These are phyloP conservation scores for Leucoagaricus sp. DNA, from an alignment of 1,284 basidiomycete species.

Conservation along the genomic window DNA sequence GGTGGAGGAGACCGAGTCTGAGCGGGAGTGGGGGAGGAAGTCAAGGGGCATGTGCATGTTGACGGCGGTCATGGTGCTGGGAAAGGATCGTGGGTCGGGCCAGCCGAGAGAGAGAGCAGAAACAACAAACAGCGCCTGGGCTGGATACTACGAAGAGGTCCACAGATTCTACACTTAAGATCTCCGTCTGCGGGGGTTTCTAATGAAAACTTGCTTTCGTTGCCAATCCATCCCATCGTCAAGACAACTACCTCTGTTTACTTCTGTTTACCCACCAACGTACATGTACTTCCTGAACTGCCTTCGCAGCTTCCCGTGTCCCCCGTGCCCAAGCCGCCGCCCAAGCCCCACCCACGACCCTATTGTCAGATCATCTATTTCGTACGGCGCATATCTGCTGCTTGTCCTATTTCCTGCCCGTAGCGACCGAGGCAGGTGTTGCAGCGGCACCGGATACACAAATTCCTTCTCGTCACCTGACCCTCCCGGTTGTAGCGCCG, in stretches of 20 bases:
- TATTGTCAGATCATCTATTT: conserved; percentile 76
- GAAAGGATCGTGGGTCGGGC: conserved; percentile 33
- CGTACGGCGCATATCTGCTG: conserved; percentile 71
- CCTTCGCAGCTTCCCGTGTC: conserved; percentile 64
- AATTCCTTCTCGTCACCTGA: conserved; percentile 33
- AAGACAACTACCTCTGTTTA: conserved; percentile 55
- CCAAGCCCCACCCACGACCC: conserved; percentile 76
- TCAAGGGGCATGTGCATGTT: conserved; percentile 74
- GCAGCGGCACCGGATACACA: conserved; percentile 61
- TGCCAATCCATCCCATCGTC: conserved; percentile 42
- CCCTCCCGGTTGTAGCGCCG: conserved; percentile 35
- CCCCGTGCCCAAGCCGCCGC: conserved; percentile 54
- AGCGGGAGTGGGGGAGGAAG: conserved; percentile 77
- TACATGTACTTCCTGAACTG: conserved; percentile 74
- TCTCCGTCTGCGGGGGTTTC: conserved; percentile 24
- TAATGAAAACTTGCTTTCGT: conserved; percentile 24
- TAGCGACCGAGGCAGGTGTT: conserved; percentile 62
- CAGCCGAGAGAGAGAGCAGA: conserved; percentile 27
- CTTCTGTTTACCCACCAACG: conserved; percentile 48
- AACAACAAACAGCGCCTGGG: conserved; percentile 14
- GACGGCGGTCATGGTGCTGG: conserved; percentile 60
- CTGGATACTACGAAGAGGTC: conserved; percentile 17
- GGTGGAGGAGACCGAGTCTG: conserved; percentile 73
- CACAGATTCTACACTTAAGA: background rate
- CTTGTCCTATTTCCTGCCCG: conserved; percentile 40